Evolutionary conservation across 2,329 filamentous ascomycete species (phyloP), one percentile per base, ranked within the genome.

Genomic region (Talaromyces sp.): DNA sequence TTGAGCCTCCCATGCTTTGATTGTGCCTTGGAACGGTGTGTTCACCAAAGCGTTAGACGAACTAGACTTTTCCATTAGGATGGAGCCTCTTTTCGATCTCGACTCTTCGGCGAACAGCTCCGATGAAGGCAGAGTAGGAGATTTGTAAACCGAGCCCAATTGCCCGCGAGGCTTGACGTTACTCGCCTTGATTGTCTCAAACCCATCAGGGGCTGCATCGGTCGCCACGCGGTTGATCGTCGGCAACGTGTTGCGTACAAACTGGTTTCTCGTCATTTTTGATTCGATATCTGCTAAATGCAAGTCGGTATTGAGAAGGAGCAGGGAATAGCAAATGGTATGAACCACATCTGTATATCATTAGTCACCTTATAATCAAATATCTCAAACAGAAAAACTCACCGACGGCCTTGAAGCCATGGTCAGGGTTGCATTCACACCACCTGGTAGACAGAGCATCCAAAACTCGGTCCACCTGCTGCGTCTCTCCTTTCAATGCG

Each of bases 261-360:
- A 99, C 71, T 98, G 93, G 65, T 84, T 88, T 60, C 90, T 87
- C 1, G 93, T 98, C 95, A 99, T 99, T 79, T 96, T 96, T 69
- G 90, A 87, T 64, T 96, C 92, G 68, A 98, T 96, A 71, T 98
- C 93, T 62, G 93, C 95, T 70, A 98, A 77, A 71, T 99, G 93
- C 60, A 99, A 81, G 78, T 99, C 95, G 36, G 95, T 99, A 71
- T 99, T 99, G 65, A 99, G 83, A 11, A 99, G 83, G 71, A 99
- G 88, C 65, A 99, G 87, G 0, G 95, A 97, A 75, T 98, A 99
- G 77, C 92, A 96, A 65, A 98, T 96, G 27, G 93, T 97, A 74
- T 99, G 93, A 19, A 99, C 93, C 55, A 98, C 90, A 78, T 98
- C 93, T 90, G 70, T 19, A 36, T 57, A 30, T 15, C 10, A 47